Evolutionary conservation across 2,329 filamentous ascomycete species (phyloP).

Genomic region (Fusarium burgessii): DNA sequence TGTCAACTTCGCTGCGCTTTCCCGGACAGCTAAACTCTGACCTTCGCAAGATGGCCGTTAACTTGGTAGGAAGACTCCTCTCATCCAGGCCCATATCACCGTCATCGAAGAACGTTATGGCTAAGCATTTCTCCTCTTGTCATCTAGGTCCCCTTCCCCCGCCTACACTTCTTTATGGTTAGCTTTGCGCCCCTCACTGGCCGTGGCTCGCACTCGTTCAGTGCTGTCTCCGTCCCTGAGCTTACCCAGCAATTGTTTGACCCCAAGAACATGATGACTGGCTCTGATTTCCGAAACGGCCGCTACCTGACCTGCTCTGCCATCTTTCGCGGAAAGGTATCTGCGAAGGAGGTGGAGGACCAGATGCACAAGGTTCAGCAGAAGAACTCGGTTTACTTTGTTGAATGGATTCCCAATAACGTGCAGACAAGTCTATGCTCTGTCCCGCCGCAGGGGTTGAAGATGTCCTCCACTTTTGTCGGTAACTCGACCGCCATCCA

Average conservation of each 20-base stretch:
- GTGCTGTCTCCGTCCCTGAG: slow-evolving; percentile 96
- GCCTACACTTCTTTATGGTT: slow-evolving; percentile 99
- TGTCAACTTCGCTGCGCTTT: slow-evolving; percentile 99
- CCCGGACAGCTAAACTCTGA: slow-evolving; percentile 99
- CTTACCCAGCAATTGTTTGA: slow-evolving; percentile 99
- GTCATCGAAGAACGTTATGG: neutral
- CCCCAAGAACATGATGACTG: slow-evolving; percentile 99
- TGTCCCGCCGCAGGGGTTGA: slow-evolving; percentile 95
- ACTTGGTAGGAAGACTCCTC: slow-evolving; percentile 82
- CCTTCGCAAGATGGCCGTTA: slow-evolving; percentile 98
- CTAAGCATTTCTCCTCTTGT: neutral
- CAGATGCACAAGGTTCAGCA: slow-evolving; percentile 99
- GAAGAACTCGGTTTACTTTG: slow-evolving; percentile 99
- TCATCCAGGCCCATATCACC: neutral
- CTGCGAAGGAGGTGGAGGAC: slow-evolving; percentile 99
- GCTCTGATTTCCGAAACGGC: slow-evolving; percentile 99
- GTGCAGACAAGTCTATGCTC: slow-evolving; percentile 99
- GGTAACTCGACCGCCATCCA: slow-evolving; percentile 99
- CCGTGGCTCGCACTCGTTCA: slow-evolving; percentile 87
- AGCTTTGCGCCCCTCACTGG: slow-evolving; percentile 98
- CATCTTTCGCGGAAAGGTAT: slow-evolving; percentile 99
- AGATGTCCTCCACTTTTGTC: slow-evolving; percentile 99
- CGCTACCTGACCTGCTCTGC: slow-evolving; percentile 99
- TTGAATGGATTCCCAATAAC: slow-evolving; percentile 99
- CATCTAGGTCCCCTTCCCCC: slow-evolving; percentile 80